These are phyloP conservation scores for Penicillium arizonense DNA, from an alignment of 495 filamentous ascomycete species.

Conservation along the genomic window DNA sequence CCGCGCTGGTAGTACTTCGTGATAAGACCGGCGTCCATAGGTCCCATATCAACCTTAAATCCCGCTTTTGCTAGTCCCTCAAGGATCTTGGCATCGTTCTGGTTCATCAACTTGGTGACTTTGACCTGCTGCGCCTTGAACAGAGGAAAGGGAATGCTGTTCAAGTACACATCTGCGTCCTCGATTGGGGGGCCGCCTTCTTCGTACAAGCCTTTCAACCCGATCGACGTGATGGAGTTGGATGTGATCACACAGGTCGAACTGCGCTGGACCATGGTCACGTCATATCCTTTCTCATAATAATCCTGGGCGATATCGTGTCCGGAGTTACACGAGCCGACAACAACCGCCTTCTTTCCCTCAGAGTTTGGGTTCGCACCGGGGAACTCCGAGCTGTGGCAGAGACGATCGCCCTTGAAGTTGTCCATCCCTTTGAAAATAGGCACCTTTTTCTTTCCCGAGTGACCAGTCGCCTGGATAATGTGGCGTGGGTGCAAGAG, in stretches of 20 bases:
- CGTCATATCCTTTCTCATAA: constrained; percentile 76
- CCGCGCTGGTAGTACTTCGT: constrained; percentile 76
- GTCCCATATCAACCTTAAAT: constrained; percentile 67
- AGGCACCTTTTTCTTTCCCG: constrained; percentile 66
- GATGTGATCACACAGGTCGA: constrained; percentile 68
- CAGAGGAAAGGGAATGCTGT: constrained; percentile 53
- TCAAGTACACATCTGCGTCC: constrained; percentile 61
- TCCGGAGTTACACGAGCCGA: constrained; percentile 78
- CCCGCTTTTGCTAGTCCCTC: constrained; percentile 65
- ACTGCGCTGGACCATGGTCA: constrained; percentile 81
- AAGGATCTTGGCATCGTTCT: constrained; percentile 47
- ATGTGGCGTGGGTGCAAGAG: constrained; percentile 65
- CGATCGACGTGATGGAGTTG: constrained; percentile 50
- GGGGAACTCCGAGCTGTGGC: constrained; percentile 69
- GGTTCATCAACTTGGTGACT: constrained; percentile 42
- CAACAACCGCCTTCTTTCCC: constrained; percentile 68
- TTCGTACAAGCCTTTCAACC: constrained; percentile 59
- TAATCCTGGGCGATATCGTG: constrained; percentile 85
- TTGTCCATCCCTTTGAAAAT: constrained; percentile 57
- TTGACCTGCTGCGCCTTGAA: constrained; percentile 59
- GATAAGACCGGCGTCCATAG: constrained; percentile 62
- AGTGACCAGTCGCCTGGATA: constrained; percentile 70
- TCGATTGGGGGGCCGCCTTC: constrained; percentile 56
- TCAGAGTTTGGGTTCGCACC: constrained; percentile 49
- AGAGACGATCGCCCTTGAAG: constrained; percentile 55